Conservation (phyloP, 768 basidiomycete species). For the Leccinum fibrillosum region DNA sequence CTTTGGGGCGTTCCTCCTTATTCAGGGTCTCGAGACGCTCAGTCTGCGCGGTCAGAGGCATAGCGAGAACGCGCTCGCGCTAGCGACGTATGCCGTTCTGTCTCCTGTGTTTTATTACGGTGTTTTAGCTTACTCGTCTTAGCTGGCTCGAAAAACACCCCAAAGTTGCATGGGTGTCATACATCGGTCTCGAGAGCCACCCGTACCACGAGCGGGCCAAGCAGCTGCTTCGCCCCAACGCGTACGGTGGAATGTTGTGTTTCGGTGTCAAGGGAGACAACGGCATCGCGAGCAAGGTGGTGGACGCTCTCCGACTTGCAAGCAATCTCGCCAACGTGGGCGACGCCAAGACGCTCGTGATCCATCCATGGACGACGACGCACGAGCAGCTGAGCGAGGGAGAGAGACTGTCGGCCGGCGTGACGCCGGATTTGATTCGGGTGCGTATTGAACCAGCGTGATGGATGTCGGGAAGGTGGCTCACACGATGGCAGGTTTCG, state of each 20-base stretch:
- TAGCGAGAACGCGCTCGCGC: conserved; percentile 49
- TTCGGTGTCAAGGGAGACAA: conserved; percentile 64
- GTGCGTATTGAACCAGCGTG: conserved; percentile 30
- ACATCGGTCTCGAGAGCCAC: conserved; percentile 67
- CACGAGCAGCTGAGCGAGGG: too few species aligned
- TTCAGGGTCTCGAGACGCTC: conserved; percentile 63
- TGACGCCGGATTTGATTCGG: too few species aligned
- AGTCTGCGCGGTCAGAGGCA: conserved; percentile 60
- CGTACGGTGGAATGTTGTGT: conserved; percentile 74
- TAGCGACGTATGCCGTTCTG: conserved; percentile 37
- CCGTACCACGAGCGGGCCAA: conserved; percentile 56
- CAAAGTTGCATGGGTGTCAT: conserved; percentile 73
- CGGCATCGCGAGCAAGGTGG: too few species aligned
- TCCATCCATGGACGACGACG: too few species aligned
- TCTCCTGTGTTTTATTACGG: too few species aligned
- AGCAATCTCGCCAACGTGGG: too few species aligned
- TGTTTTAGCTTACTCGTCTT: background rate
- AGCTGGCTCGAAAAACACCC: conserved; percentile 62
- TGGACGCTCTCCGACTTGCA: too few species aligned
- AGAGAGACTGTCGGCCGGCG: too few species aligned
- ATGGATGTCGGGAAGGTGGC: background rate
- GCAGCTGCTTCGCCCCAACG: conserved; percentile 45
- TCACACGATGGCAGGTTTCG: conserved; percentile 30
- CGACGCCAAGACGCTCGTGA: too few species aligned
- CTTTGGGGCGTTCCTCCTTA: conserved; percentile 54